phyloP scores from a whole-genome alignment of 805 yeast genomes.

The Metschnikowia santaceciliae region DNA sequence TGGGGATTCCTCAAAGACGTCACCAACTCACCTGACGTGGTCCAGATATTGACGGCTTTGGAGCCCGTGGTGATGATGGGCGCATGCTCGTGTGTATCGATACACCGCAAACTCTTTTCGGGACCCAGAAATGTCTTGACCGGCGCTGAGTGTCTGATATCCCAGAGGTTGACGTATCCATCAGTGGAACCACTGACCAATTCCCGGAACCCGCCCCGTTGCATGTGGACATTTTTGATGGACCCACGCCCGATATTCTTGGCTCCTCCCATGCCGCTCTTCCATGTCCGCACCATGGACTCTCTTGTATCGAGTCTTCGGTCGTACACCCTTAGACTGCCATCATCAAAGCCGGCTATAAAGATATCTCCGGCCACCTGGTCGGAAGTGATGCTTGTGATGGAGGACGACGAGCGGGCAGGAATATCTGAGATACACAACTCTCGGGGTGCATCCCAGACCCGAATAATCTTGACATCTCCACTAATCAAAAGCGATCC shows the following conservation, averaged over 20 bases:
- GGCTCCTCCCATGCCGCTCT: conserved; percentile 24
- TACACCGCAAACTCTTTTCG: conserved; percentile 53
- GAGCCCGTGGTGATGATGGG: conserved; percentile 90
- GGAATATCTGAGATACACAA: conserved; percentile 83
- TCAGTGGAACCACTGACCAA: conserved; percentile 78
- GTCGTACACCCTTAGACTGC: conserved; percentile 84
- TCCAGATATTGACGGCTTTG: conserved; percentile 73
- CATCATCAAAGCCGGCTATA: conserved; percentile 91
- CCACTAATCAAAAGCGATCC: conserved; percentile 92
- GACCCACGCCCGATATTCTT: conserved; percentile 44
- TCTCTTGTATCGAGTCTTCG: conserved; percentile 80
- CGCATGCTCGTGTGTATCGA: conserved; percentile 93
- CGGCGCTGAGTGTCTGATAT: conserved; percentile 71
- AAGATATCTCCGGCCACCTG: conserved; percentile 91
- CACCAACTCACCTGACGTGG: conserved; percentile 75
- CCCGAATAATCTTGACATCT: conserved; percentile 83
- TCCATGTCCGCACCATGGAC: conserved; percentile 83
- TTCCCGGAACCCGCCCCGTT: conserved; percentile 93
- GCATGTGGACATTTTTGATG: conserved; percentile 84
- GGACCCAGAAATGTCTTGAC: conserved; percentile 61
- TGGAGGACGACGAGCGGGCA: conserved; percentile 83
- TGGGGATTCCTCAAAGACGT: conserved; percentile 54
- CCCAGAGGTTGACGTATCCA: conserved; percentile 88
- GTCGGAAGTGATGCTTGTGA: conserved; percentile 87
- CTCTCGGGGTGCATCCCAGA: conserved; percentile 98